phyloP scores from a whole-genome alignment of 495 filamentous ascomycete genomes.

The Aspergillus mulundensis region DNA sequence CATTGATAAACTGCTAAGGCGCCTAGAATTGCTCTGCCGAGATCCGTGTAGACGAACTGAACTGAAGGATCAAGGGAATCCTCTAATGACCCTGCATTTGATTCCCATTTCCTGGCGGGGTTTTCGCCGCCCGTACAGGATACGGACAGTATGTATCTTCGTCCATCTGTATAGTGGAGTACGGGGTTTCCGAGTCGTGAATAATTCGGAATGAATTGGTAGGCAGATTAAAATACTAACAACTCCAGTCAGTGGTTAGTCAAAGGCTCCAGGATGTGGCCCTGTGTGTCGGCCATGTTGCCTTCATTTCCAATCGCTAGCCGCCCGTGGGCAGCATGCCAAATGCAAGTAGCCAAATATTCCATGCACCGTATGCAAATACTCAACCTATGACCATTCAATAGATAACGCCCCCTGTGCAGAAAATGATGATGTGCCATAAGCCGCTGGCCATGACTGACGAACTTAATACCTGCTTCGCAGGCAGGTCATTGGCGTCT shows the following conservation, averaged over 20 bases:
- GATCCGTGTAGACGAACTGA: not conserved
- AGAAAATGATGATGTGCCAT: not conserved
- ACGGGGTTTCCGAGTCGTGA: not conserved
- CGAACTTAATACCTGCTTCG: not conserved
- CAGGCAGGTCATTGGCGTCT: not conserved
- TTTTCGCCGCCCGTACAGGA: not conserved
- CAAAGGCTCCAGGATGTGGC: slow-evolving; percentile 4
- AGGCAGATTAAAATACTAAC: not conserved
- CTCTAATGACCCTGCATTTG: not conserved
- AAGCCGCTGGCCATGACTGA: not conserved
- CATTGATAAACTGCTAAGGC: slow-evolving; percentile 10
- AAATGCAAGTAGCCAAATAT: not conserved
- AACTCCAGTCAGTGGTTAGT: not conserved
- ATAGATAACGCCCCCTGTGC: not conserved
- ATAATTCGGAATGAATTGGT: not conserved
- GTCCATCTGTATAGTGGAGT: not conserved
- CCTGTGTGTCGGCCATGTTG: not conserved
- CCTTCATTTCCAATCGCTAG: slow-evolving; percentile 1
- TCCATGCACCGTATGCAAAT: not conserved
- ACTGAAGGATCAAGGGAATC: not conserved
- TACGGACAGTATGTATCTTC: not conserved
- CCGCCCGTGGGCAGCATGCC: slow-evolving; percentile 1
- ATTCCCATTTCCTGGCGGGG: not conserved
- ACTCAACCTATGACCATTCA: not conserved
- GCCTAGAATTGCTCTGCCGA: slow-evolving; percentile 11